phyloP scores from a whole-genome alignment of 2,329 filamentous ascomycete species.

The Penicillium sp. region DNA sequence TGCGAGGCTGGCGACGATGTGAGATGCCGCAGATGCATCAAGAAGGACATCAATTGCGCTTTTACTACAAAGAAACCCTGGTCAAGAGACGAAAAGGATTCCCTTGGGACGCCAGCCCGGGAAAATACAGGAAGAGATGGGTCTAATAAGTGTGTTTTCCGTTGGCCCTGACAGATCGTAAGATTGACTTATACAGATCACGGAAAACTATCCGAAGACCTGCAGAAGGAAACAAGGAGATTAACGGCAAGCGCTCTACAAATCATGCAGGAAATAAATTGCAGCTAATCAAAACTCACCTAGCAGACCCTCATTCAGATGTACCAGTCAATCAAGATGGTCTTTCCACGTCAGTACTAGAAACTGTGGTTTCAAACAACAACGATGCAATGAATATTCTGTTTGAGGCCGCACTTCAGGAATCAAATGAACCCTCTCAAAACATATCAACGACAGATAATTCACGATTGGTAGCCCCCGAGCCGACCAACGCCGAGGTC shows the following conservation, averaged over 20 bases:
- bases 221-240: background rate
- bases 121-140: background rate
- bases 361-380: slow-evolving; percentile 44
- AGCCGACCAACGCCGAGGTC: slow-evolving; percentile 23
- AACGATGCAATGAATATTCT: slow-evolving; percentile 45
- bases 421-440: slow-evolving; percentile 29
- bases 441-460: slow-evolving; percentile 12
- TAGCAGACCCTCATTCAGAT: background rate
- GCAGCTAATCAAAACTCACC: background rate
- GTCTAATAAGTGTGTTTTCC: background rate
- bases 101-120: fast-evolving
- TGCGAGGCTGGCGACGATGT: slow-evolving; percentile 36
- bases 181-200: background rate
- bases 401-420: slow-evolving; percentile 39
- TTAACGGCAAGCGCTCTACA: background rate
- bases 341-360: slow-evolving; percentile 37
- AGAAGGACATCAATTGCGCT: slow-evolving; percentile 37
- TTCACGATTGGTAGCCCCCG: slow-evolving; percentile 1
- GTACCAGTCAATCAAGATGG: slow-evolving; percentile 8
- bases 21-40: slow-evolving; percentile 31
- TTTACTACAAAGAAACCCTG: slow-evolving; percentile 22
- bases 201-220: background rate
- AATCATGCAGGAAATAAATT: background rate
- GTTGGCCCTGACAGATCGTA: background rate
- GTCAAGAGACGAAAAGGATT: background rate